Evolutionary conservation across 2,329 filamentous ascomycete species (phyloP).

Genomic region (Paracoccidioides lutzii): DNA sequence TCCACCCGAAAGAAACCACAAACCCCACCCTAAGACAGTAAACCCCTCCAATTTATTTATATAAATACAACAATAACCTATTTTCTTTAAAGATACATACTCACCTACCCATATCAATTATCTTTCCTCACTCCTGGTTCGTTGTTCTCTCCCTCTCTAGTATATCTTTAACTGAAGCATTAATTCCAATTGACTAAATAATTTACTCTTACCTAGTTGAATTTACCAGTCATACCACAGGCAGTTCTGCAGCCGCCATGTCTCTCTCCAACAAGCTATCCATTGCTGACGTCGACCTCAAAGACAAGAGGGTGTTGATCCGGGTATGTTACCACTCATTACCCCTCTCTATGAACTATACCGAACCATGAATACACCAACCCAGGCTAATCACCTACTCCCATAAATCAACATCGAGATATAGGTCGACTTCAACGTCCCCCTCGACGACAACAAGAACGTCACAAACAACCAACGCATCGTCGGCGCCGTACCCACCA

Average conservation of each 20-base stretch:
- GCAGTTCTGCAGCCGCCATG: slow-evolving; percentile 45
- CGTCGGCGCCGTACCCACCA: slow-evolving; percentile 84
- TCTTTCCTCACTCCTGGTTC: too few species aligned
- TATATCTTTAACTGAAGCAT: too few species aligned
- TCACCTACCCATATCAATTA: neutral
- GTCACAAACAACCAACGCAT: slow-evolving; percentile 99
- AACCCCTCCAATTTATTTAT: neutral
- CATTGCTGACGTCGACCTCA: slow-evolving; percentile 91
- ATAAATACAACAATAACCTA: neutral
- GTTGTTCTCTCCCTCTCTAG: neutral
- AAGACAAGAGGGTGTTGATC: slow-evolving; percentile 96
- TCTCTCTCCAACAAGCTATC: slow-evolving; percentile 98
- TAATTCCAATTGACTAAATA: neutral
- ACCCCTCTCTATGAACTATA: neutral
- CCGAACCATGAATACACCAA: neutral
- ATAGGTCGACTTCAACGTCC: slow-evolving; percentile 99
- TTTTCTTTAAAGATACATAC: neutral
- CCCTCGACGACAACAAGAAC: slow-evolving; percentile 81
- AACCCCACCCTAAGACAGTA: too few species aligned
- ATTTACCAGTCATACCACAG: neutral
- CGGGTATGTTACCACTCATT: slow-evolving; percentile 50
- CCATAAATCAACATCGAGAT: slow-evolving; percentile 12
- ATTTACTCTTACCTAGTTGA: neutral
- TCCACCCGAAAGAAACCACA: neutral
- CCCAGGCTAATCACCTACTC: slow-evolving; percentile 1